A percentile compares a stretch with the other conserved stretches of the same genome.
Evolutionary conservation across 2,329 filamentous ascomycete genomes (phyloP).

Genomic region (Colletotrichum trifolii): DNA sequence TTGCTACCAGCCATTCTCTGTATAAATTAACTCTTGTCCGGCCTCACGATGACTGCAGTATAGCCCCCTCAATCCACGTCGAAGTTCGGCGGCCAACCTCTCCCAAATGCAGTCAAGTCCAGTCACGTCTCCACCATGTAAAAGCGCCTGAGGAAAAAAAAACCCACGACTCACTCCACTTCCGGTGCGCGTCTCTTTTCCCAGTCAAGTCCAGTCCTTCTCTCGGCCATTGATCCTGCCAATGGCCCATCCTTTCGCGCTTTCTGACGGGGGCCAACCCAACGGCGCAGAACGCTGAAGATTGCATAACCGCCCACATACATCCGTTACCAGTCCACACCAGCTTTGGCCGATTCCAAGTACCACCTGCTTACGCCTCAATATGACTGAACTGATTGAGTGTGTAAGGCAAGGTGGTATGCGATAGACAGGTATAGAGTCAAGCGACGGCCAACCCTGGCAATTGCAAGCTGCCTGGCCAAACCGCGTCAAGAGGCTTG

Average conservation of each 20-base stretch:
- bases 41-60: constrained; percentile 10
- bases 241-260: constrained; percentile 12
- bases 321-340: not conserved
- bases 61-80: constrained; percentile 24
- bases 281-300: constrained; percentile 36
- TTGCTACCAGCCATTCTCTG: constrained; percentile 20
- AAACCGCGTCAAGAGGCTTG: constrained; percentile 15
- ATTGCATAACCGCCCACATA: constrained; percentile 16
- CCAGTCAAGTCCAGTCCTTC: not conserved
- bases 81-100: constrained; percentile 12
- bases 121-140: constrained; percentile 36
- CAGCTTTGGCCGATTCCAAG: not conserved
- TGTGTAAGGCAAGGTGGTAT: not conserved
- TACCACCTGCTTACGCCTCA: not conserved
- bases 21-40: constrained; percentile 14
- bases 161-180: constrained; percentile 23
- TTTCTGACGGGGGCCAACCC: constrained; percentile 9
- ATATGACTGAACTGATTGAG: too few relatives aligned
- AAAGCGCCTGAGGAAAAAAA: constrained; percentile 1
- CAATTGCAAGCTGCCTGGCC: constrained; percentile 15
- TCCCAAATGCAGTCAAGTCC: constrained; percentile 26
- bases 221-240: constrained; percentile 2
- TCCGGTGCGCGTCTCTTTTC: constrained; percentile 31
- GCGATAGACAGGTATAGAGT: not conserved
- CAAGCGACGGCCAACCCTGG: constrained; percentile 3